Conservation (phyloP, 2,329 filamentous ascomycete species). For the Colletotrichum sansevieriae region DNA sequence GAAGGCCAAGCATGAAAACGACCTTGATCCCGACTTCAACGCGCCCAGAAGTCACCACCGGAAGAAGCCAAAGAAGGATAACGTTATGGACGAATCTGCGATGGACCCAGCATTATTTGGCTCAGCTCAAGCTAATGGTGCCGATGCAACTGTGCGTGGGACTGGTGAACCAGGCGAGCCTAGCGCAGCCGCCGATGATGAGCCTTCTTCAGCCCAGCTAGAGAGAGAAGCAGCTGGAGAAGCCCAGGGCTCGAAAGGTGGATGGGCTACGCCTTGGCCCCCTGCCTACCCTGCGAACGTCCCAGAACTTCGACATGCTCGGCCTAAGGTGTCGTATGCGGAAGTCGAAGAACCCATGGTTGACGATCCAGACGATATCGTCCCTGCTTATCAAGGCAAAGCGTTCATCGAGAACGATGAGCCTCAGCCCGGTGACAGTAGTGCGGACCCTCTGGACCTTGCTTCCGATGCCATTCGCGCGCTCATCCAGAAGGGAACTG, state of each 20-base stretch:
- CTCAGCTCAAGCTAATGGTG: neutral
- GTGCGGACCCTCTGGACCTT: constrained; percentile 52
- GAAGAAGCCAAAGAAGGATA: constrained; percentile 56
- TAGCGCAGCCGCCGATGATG: constrained; percentile 42
- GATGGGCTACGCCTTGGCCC: constrained; percentile 10
- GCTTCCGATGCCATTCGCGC: constrained; percentile 53
- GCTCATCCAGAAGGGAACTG: constrained; percentile 44
- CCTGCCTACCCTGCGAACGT: constrained; percentile 52
- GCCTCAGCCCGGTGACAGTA: constrained; percentile 19
- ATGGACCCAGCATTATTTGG: constrained; percentile 68
- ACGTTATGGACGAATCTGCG: constrained; percentile 47
- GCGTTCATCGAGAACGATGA: constrained; percentile 25
- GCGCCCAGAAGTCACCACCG: constrained; percentile 55
- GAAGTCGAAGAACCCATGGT: constrained; percentile 58
- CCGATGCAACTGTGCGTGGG: neutral
- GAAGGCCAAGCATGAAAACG: constrained; percentile 64
- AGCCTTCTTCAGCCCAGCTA: constrained; percentile 32
- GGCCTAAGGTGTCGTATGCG: constrained; percentile 64
- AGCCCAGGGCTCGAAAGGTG: constrained; percentile 8
- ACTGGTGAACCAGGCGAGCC: constrained; percentile 1
- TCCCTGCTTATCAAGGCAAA: constrained; percentile 43
- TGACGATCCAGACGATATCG: constrained; percentile 59
- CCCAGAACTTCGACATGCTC: constrained; percentile 65
- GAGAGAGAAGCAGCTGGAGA: constrained; percentile 25
- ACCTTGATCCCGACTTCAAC: constrained; percentile 67